These are phyloP conservation scores for Talaromyces borbonicus DNA, from an alignment of 495 filamentous ascomycete species.

Conservation along the genomic window DNA sequence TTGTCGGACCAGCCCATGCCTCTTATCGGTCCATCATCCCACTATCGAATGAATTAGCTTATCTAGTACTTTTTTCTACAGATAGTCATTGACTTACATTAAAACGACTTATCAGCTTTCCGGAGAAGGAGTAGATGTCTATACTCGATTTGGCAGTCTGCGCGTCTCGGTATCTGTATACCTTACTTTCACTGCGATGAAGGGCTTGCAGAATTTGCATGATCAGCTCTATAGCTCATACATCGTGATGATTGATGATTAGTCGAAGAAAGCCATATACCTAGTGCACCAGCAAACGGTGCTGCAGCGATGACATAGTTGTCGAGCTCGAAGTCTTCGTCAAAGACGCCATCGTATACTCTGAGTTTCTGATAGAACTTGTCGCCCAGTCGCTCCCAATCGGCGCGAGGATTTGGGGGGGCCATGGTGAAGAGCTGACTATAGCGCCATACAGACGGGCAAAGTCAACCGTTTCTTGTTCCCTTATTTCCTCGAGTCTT, in stretches of 20 bases:
- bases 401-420: slow-evolving; percentile 61
- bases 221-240: slow-evolving; percentile 2
- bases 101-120: slow-evolving; percentile 67
- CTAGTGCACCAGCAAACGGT: slow-evolving; percentile 88
- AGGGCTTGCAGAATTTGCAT: slow-evolving; percentile 47
- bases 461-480: too few species aligned
- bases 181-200: slow-evolving; percentile 76
- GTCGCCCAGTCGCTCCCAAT: slow-evolving; percentile 88
- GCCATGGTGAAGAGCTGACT: slow-evolving; percentile 18
- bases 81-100: slow-evolving; percentile 34
- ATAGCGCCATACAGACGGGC: slow-evolving; percentile 3
- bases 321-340: slow-evolving; percentile 85
- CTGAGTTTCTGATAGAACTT: slow-evolving; percentile 89
- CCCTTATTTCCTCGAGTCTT: too few species aligned
- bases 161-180: slow-evolving; percentile 63
- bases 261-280: slow-evolving; percentile 39
- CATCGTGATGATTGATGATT: slow-evolving; percentile 2
- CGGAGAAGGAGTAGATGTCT: slow-evolving; percentile 88
- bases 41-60: slow-evolving; percentile 40
- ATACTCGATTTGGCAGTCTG: slow-evolving; percentile 72
- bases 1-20: slow-evolving; percentile 96
- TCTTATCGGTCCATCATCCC: slow-evolving; percentile 84
- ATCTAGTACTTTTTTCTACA: slow-evolving; percentile 1
- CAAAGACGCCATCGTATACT: slow-evolving; percentile 86
- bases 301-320: slow-evolving; percentile 89